Evolutionary conservation across 202 grass and related monocot genomes (phyloP).

Genomic region (Carex arenaria): DNA sequence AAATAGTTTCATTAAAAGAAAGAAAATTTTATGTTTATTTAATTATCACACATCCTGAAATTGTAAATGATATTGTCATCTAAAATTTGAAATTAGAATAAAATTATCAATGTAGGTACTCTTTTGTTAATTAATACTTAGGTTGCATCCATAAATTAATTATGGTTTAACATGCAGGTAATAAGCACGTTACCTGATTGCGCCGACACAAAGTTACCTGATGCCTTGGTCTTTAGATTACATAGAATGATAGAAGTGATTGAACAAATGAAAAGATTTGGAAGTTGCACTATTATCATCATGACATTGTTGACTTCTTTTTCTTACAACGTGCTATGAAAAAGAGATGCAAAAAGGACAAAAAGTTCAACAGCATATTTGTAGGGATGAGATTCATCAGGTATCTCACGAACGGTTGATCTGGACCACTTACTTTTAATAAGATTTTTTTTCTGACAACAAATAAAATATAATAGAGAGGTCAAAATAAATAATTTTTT

Average conservation of each 20-base stretch:
- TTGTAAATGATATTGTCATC: no score
- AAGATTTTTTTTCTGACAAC: neutral
- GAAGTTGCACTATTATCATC: slow-evolving; percentile 9
- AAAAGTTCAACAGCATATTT: neutral
- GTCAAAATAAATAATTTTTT: neutral
- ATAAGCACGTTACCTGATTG: neutral
- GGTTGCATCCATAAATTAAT: neutral
- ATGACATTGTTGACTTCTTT: neutral
- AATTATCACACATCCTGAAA: no score
- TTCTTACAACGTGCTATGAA: neutral
- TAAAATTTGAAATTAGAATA: no score
- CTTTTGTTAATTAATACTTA: neutral
- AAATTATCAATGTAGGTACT: no score
- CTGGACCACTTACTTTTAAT: neutral
- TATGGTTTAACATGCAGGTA: neutral
- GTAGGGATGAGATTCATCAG: neutral
- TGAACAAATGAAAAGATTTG: neutral
- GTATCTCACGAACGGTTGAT: neutral
- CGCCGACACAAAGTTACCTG: slow-evolving; percentile 10
- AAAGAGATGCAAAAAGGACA: neutral
- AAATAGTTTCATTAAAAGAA: no score
- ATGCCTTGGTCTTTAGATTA: neutral
- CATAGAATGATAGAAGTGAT: neutral
- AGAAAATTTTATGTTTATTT: no score
- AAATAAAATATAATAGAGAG: neutral